Base-by-base conservation (phyloP, 139 green algal genomes). In the Ettlia oleoabundans region DNA sequence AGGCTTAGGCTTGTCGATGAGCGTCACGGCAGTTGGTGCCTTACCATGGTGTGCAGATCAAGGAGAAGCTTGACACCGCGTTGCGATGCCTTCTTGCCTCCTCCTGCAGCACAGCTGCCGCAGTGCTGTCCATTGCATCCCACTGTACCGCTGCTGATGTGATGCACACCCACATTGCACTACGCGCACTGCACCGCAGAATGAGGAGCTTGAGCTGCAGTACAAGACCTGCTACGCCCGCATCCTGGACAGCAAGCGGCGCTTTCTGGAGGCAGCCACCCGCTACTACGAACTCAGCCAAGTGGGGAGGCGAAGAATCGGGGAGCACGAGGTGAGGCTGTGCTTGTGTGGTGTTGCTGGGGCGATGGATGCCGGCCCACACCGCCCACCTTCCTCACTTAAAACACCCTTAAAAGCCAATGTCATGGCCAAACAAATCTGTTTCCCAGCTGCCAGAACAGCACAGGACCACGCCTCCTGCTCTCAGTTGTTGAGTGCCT, bases 211-310 rank as follows among this genome's bases (percentile, higher is more conserved):
- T 75, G 90, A 96, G 87, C 92, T 99, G 84, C 93, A 98, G 89
- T 99, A 99, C 92, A 98, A 97, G 88, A 92, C 87, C 32, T 98
- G 95, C 90, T 98, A 98, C 80, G 97, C 96, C 2, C 91, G 95
- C 80, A 96, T 99, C 66, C 88, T 98, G 42, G 97, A 99, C 85
- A 88, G 91, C 75, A 99, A 99, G 89, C 86, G 97, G 26, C 92
- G 92, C 69, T 99, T 98, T 85, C 84, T 98, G 61, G 95, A 99
- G 74, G 95, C 96, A 2, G 93, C 94, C 13, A 82, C 92, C 18
- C 88, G 92, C 30, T 98, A 97, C 92, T 97, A 97, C 81, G 95
- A 97, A 61, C 86, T 97, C 3, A 91, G 82, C 41, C 92, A 97
- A 83, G 58, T 86, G 18, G 80, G 83, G 24, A 76, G 80, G 51